Conservation (phyloP, 2,329 filamentous ascomycete genomes). For the Arthrobotrys sphaeroides region DNA sequence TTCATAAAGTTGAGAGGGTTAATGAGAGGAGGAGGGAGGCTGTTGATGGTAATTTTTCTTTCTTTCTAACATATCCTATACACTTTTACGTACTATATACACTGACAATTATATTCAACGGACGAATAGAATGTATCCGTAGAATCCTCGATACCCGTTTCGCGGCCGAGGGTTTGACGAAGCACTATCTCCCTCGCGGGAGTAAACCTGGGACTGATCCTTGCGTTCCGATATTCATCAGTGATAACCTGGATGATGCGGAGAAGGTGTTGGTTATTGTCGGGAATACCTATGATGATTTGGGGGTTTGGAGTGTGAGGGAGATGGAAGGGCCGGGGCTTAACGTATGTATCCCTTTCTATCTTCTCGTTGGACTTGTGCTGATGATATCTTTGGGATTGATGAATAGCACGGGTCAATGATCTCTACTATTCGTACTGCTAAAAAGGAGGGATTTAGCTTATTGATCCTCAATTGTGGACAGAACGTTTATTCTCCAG, state of each 20-base stretch:
- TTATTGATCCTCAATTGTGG: constrained; percentile 56
- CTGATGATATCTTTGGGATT: constrained; percentile 45
- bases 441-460: constrained; percentile 52
- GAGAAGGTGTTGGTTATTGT: constrained; percentile 31
- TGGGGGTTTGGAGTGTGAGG: constrained; percentile 41
- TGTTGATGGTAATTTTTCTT: constrained; percentile 74
- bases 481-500: constrained; percentile 55
- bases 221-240: constrained; percentile 73
- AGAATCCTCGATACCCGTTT: constrained; percentile 72
- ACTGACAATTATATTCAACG: constrained; percentile 6
- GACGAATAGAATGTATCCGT: constrained; percentile 55
- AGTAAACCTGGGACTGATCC: constrained; percentile 64
- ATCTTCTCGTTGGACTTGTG: background rate
- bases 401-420: constrained; percentile 56
- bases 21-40: constrained; percentile 79
- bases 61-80: background rate
- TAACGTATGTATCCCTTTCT: constrained; percentile 38
- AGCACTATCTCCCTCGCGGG: constrained; percentile 71
- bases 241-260: constrained; percentile 26
- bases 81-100: background rate
- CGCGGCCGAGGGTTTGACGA: constrained; percentile 68
- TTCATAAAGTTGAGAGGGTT: constrained; percentile 73
- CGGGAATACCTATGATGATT: constrained; percentile 39
- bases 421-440: constrained; percentile 54
- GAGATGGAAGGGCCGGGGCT: constrained; percentile 45